A percentile compares a stretch with the other conserved stretches of the same genome.
Evolutionary conservation across 352 stramenopile species (phyloP).

Genomic region (Globisporangium cystogenes): DNA sequence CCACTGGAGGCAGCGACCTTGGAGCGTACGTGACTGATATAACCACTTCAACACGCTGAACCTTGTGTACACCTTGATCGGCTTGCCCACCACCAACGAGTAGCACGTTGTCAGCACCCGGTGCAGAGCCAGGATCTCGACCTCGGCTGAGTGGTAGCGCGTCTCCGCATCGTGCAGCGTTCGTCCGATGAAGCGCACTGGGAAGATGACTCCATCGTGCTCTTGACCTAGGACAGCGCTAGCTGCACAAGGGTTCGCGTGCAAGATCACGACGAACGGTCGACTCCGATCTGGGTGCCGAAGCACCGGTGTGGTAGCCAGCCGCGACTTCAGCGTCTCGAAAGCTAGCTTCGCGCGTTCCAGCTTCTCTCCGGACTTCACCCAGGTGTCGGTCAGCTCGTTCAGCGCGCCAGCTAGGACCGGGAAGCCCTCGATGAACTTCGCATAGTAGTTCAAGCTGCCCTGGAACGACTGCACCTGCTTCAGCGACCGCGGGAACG

Average conservation of each 20-base stretch:
- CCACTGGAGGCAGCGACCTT: conserved; percentile 9
- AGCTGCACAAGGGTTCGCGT: conserved; percentile 16
- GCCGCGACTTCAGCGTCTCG: conserved; percentile 8
- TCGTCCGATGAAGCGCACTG: conserved; percentile 7
- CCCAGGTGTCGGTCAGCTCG: conserved; percentile 9
- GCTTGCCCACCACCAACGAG: conserved; percentile 1
- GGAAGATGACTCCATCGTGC: conserved; percentile 10
- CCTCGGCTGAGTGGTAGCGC: conserved; percentile 12
- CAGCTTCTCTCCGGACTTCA: not conserved
- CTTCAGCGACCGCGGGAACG: conserved; percentile 14
- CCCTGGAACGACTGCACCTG: conserved; percentile 16
- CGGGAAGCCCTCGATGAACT: conserved; percentile 20
- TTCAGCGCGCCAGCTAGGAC: conserved; percentile 12
- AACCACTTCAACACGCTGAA: conserved; percentile 15
- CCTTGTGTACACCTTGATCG: conserved; percentile 11
- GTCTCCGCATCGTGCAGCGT: conserved; percentile 11
- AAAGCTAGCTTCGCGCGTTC: conserved; percentile 3
- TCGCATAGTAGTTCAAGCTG: conserved; percentile 18
- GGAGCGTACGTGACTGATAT: conserved; percentile 9
- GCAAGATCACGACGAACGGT: conserved; percentile 12
- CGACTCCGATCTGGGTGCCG: conserved; percentile 5
- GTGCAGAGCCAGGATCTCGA: conserved; percentile 12
- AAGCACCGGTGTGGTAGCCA: conserved; percentile 9
- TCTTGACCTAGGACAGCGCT: conserved; percentile 12
- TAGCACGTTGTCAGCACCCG: conserved; percentile 7